Base-by-base conservation (phyloP, 2,329 filamentous ascomycete genomes). In the Trichoderma atrobrunneum region DNA sequence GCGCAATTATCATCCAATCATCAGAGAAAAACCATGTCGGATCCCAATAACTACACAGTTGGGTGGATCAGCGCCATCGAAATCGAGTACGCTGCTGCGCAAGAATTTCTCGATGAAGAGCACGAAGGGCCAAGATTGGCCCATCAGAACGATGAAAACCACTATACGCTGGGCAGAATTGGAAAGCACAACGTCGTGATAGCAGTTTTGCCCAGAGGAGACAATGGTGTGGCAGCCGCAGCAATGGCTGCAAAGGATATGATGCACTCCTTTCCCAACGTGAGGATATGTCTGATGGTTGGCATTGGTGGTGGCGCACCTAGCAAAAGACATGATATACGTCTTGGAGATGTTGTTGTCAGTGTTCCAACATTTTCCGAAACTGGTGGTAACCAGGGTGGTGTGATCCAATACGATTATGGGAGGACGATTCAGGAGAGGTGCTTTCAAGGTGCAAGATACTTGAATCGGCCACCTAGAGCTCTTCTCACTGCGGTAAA, bases 61-160 rank as follows among this genome's bases (percentile, higher is more conserved):
- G 84, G 82, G 21, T 85, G 83, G 60, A 84, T 86, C 6, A 85
- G 82, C 68, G 82, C 83, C 16, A 72, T 85, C 1, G n/a, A 7
- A 0, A 77, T 74, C 0, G 84, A 85, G 65, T 78, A 75, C 54
- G 76, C 80, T 62, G 83, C 83, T 6, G 83, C 83, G 4, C 73
- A 75, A 28, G 74, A 34, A 0, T 39, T 62, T 16, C 34, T 62
- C 26, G 34, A 62, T 0, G 60, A 62, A 1, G 0, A 2, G 8
- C 60, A 62, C 7, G 8, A 26, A 5, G 8, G 4, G 1, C 7
- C 34, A 32, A 32, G 1, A 11, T 0, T 0, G 2, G 18, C 1
- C 14, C 3, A n/a, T 2, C 0, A 14, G 8, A 16, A 16, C 5
- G 56, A 59, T 32, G 18, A 59, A 6, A 59, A 59, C 2, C 1